Evolutionary conservation across 371 early-diverging fungal genomes (phyloP).

Genomic region (Mortierella sp.): DNA sequence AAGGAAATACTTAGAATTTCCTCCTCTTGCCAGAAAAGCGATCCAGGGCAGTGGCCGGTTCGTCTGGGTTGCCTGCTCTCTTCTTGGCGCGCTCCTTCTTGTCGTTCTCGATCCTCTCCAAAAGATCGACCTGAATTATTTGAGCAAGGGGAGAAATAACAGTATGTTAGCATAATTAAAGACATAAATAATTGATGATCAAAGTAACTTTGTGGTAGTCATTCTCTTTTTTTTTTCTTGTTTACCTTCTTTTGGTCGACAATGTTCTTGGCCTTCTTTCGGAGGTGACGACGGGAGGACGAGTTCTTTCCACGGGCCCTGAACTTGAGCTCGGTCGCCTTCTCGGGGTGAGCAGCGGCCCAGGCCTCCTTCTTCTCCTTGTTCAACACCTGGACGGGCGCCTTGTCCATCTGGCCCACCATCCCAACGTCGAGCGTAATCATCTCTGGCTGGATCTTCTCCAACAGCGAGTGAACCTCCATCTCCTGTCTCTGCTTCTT

Average conservation of each 20-base stretch:
- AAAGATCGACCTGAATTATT: slow-evolving; percentile 50
- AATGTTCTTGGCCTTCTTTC: slow-evolving; percentile 85
- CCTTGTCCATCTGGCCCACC: slow-evolving; percentile 77
- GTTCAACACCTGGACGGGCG: slow-evolving; percentile 65
- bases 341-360: slow-evolving; percentile 61
- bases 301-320: slow-evolving; percentile 86
- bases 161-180: too few relatives aligned
- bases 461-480: slow-evolving; percentile 94
- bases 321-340: slow-evolving; percentile 69
- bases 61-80: slow-evolving; percentile 54
- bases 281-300: slow-evolving; percentile 76
- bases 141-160: too few relatives aligned
- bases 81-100: slow-evolving; percentile 61
- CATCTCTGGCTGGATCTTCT: slow-evolving; percentile 76
- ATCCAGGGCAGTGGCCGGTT: slow-evolving; percentile 62
- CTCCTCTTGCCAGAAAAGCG: slow-evolving; percentile 61
- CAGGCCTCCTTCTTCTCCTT: slow-evolving; percentile 64
- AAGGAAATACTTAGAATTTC: slow-evolving; percentile 26
- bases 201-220: too few relatives aligned
- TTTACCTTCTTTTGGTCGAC: slow-evolving; percentile 77
- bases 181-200: too few relatives aligned
- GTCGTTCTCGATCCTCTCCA: slow-evolving; percentile 64
- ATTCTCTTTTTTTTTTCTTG: background rate
- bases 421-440: slow-evolving; percentile 87
- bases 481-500: slow-evolving; percentile 91